Evolutionary conservation across 352 stramenopile species (phyloP), one percentile per base, ranked within the genome.

Genomic region (Blastocystis sp.): DNA sequence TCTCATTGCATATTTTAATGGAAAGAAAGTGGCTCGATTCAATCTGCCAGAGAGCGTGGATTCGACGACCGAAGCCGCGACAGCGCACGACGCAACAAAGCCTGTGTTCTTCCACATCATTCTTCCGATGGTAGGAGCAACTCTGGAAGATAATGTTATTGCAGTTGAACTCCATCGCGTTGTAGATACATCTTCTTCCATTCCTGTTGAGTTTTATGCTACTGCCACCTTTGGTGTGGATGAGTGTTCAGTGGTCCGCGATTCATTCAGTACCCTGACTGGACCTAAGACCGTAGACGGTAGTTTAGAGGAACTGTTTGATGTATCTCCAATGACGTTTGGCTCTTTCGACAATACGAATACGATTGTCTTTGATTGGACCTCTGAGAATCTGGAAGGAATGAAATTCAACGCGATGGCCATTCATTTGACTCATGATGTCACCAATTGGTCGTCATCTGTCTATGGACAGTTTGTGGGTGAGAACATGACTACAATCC

Each of bases 101-200:
- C 11, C 50, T n/a, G 37, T 59, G 18, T 76, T 76, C 64, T 76
- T 76, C 64, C 64, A 76, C 39, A 54, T 76, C 2, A 56, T 76
- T 26, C 64, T 76, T 13, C 37, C 39, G 29, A 55, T 41, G 7
- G 11, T 20, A 18, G 39, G 39, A 43, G 64, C 64, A 7, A 50
- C 41, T n/a, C 18, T 23, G 13, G 64, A 50, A 15, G 56, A 76
- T 29, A 76, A 76, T 41, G 64, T 76, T 11, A 55, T 76, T 41
- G 64, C 64, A 2, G 15, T 76, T 50, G 64, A 76, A 41, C 39
- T 76, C 26, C 64, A 76, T 41, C 39, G 39, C 1, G 15, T 34
- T 13, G 56, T 66, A 15, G 56, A 34, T 34, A 37, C 56, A 37
- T 76, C 64, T 20, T 55, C 64, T 37, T 50, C 34, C 20, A 26